Conservation (phyloP, 169 alveolate genomes). For the Theileria sp. region DNA sequence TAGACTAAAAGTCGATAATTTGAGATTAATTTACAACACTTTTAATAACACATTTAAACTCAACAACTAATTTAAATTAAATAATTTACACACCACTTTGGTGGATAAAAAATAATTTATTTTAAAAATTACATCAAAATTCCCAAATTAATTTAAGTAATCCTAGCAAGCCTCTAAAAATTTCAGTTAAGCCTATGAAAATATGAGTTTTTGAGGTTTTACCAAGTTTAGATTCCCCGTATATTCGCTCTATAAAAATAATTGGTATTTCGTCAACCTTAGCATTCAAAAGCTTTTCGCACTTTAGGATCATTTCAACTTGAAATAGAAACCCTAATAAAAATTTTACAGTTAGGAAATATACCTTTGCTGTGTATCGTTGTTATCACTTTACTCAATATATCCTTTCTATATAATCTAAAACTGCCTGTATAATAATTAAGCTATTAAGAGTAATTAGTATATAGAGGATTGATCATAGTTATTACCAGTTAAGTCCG, state of each 20-base stretch:
- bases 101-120: neutral
- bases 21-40: conserved; percentile 24
- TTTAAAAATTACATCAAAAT: conserved; percentile 4
- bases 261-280: conserved; percentile 94
- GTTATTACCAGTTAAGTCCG: conserved; percentile 93
- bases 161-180: conserved; percentile 25
- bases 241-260: conserved; percentile 93
- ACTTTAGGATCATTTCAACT: conserved; percentile 94
- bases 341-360: neutral
- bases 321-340: conserved; percentile 92
- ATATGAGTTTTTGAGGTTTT: neutral
- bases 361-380: conserved; percentile 34
- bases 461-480: neutral
- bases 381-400: conserved; percentile 76
- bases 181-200: conserved; percentile 31
- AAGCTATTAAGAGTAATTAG: neutral
- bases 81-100: conserved; percentile 3
- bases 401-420: conserved; percentile 89
- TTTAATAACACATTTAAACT: conserved; percentile 25
- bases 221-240: conserved; percentile 93
- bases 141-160: conserved; percentile 31
- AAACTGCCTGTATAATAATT: conserved; percentile 51
- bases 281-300: conserved; percentile 81
- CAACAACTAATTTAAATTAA: neutral
- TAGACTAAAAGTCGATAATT: conserved; percentile 21